These are phyloP conservation scores for Boletus rubescentipes DNA, from an alignment of 768 basidiomycete species.

Conservation along the genomic window DNA sequence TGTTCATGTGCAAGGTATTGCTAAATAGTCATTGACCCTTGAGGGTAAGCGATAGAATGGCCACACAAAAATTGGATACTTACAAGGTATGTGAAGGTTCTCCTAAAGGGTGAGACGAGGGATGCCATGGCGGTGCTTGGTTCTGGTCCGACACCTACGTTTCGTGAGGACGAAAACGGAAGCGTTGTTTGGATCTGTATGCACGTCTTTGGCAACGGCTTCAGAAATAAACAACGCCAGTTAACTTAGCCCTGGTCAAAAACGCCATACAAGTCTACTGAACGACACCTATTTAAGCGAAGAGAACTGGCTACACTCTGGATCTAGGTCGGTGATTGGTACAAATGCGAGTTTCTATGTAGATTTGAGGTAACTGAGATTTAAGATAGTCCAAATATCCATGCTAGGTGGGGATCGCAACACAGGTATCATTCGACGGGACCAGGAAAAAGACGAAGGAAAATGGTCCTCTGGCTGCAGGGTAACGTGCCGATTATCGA, in stretches of 20 bases:
- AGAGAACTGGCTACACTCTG: neutral
- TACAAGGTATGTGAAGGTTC: conserved; percentile 31
- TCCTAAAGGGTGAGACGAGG: conserved; percentile 29
- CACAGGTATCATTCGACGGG: neutral
- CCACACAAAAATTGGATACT: neutral
- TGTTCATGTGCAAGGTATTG: conserved; percentile 90
- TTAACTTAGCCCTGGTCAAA: no score
- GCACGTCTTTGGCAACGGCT: conserved; percentile 21
- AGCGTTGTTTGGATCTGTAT: conserved; percentile 23
- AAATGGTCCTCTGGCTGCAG: neutral
- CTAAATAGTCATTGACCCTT: conserved; percentile 37
- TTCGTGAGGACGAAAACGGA: conserved; percentile 14
- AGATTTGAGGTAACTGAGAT: neutral
- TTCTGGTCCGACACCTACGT: neutral
- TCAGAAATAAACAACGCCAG: conserved; percentile 24
- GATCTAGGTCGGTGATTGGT: neutral
- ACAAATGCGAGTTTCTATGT: neutral
- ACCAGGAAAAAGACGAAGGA: neutral
- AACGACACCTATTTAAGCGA: neutral
- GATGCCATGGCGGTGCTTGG: conserved; percentile 25
- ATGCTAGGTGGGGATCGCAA: neutral
- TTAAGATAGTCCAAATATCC: neutral
- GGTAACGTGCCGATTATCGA: neutral
- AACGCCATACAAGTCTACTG: neutral
- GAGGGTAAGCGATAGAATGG: neutral